Percentiles rank a stretch among this genome's conserved stretches.
phyloP scores from a whole-genome alignment of 179 eudicot genomes.

The Patellifolia procumbens region DNA sequence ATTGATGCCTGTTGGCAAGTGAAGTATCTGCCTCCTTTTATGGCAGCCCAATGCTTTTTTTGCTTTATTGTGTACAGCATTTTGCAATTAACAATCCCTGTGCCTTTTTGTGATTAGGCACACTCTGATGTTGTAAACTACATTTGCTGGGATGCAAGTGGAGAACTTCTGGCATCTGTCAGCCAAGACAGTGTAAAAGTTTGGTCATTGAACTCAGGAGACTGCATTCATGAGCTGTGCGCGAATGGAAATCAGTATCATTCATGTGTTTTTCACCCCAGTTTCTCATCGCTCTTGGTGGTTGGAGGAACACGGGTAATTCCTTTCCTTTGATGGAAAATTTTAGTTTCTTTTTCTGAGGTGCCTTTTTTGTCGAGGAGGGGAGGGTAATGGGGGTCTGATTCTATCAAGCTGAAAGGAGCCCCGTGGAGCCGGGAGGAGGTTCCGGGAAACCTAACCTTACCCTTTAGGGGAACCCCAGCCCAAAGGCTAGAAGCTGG shows the following conservation, averaged over 20 bases:
- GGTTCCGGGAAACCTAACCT: background rate
- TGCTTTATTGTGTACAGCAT: background rate
- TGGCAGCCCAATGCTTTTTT: too few relatives aligned
- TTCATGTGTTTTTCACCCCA: slow-evolving; percentile 97
- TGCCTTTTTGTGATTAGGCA: slow-evolving; percentile 40
- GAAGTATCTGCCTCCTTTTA: background rate
- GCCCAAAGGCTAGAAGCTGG: background rate
- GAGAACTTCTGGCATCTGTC: slow-evolving; percentile 80
- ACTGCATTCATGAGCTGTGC: slow-evolving; percentile 80
- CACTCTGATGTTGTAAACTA: slow-evolving; percentile 70
- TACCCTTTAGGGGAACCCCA: too few relatives aligned
- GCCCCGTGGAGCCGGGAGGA: background rate
- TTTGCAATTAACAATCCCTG: background rate
- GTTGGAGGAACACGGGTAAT: slow-evolving; percentile 88
- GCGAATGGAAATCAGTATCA: slow-evolving; percentile 79
- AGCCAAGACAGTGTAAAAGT: slow-evolving; percentile 80
- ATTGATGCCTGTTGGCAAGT: background rate
- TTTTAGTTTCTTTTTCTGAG: slow-evolving; percentile 1
- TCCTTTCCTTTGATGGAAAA: background rate
- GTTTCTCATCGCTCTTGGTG: slow-evolving; percentile 79
- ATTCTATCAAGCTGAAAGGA: background rate
- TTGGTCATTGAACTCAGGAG: slow-evolving; percentile 82
- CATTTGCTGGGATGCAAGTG: slow-evolving; percentile 88
- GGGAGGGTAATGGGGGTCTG: background rate
- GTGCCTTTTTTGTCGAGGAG: background rate